Evolutionary conservation across 2,329 filamentous ascomycete species (phyloP), one percentile per base, ranked within the genome.

Genomic region (Pseudogymnoascus sp.): DNA sequence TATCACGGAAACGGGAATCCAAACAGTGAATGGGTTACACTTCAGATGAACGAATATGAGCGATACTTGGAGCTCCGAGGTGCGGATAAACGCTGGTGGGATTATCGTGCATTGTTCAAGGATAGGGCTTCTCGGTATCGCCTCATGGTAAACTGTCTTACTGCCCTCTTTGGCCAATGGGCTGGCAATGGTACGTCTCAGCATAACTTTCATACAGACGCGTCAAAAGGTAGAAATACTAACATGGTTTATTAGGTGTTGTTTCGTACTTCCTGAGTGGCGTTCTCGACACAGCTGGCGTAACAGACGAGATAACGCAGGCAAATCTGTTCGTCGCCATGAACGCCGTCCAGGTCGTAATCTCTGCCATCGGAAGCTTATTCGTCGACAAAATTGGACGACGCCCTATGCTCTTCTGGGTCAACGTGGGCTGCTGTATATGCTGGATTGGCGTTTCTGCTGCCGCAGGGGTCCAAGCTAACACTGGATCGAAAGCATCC

Each of bases 331-430:
- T 73, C 0, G 74, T 86, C 8, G 79, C 80, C 68, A 79, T 81
- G 70, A 77, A 78, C 35, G 75, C 80, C 64, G 81, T 84, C 69
- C 80, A 82, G 26, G 77, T 82, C 17, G 71, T 83, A 36, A 81
- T 79, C 67, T 79, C 81, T 15, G 73, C 83, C n/a, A 66, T 80
- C 0, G 84, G 84, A 50, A 81, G 83, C 4, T 74, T 77, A 11
- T 74, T 85, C 57, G 81, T 82, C 1, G 83, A 85, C 40, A 76
- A 77, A 1, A 63, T 85, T 5, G 82, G 84, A n/a, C 81, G 84
- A 37, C 80, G 84, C 1, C 80, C 81, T n/a, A 73, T 82, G 35
- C 74, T 83, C 41, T 69, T 84, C 59, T 78, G 78, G 63, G 79
- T 78, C 17, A 77, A 81, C 65, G 72, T 76, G 1, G 75, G 75